Evolutionary conservation across 139 green algal species (phyloP).

Genomic region (Chlorella ohadii): DNA sequence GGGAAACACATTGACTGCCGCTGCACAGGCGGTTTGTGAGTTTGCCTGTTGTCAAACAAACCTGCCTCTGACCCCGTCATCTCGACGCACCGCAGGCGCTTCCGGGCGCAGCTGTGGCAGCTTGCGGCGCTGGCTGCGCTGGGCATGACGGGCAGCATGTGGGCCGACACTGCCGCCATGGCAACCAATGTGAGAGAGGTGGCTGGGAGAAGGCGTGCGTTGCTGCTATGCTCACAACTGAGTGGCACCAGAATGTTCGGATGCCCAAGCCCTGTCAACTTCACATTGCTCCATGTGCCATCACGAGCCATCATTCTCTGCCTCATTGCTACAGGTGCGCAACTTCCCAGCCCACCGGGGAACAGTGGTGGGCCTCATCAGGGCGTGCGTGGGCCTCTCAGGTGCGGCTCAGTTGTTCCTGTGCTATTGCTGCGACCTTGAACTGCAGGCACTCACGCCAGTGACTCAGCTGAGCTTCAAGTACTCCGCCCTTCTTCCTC

Average conservation of each 20-base stretch:
- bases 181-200: constrained; percentile 69
- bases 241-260: no score
- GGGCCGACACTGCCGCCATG: constrained; percentile 73
- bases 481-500: neutral
- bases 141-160: constrained; percentile 70
- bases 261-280: no score
- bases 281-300: no score
- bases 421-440: no score
- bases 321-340: no score
- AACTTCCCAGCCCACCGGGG: constrained; percentile 85
- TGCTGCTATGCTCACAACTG: no score
- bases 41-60: no score
- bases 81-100: neutral
- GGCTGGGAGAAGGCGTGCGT: neutral
- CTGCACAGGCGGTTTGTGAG: no score
- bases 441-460: neutral
- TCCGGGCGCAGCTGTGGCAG: constrained; percentile 29
- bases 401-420: neutral
- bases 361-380: constrained; percentile 80
- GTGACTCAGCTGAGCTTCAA: no score
- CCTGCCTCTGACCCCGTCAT: no score
- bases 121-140: constrained; percentile 30
- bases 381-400: constrained; percentile 60
- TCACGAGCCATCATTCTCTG: no score
- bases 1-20: no score